Percentiles rank a stretch among this genome's conserved stretches.
phyloP scores from a whole-genome alignment of 768 basidiomycete genomes.

The Candolleomyces efflorescens region DNA sequence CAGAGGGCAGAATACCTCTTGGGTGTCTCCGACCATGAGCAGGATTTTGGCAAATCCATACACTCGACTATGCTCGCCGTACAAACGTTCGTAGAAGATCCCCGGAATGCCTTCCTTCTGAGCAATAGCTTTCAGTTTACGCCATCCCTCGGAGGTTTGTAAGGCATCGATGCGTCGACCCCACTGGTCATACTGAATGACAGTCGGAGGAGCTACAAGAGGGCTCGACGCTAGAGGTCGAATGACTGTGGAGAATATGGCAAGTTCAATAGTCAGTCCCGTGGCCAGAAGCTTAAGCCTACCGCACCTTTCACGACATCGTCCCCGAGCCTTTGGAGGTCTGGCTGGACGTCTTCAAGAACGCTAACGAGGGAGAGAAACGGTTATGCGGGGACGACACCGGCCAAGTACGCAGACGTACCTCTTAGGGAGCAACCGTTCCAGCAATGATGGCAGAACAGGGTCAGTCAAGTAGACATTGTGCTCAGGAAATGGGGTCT shows the following conservation, averaged over 20 bases:
- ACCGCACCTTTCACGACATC: constrained; percentile 51
- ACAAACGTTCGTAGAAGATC: constrained; percentile 64
- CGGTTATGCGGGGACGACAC: neutral
- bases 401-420: neutral
- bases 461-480: constrained; percentile 62
- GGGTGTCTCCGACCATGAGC: constrained; percentile 59
- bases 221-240: constrained; percentile 43
- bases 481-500: constrained; percentile 52
- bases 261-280: neutral
- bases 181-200: constrained; percentile 75
- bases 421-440: constrained; percentile 49
- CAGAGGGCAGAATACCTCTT: constrained; percentile 69
- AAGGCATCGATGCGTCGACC: constrained; percentile 63
- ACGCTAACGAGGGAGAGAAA: constrained; percentile 26
- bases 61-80: constrained; percentile 54
- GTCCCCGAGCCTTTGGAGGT: constrained; percentile 54
- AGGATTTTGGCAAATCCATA: constrained; percentile 65
- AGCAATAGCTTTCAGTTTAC: constrained; percentile 54
- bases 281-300: neutral
- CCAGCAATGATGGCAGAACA: constrained; percentile 56
- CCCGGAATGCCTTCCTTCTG: constrained; percentile 63
- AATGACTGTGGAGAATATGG: constrained; percentile 37
- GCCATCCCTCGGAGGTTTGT: constrained; percentile 72
- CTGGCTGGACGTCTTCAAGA: constrained; percentile 47
- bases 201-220: constrained; percentile 42